Base-by-base conservation (phyloP, 768 basidiomycete species). In the Dictyophora rubrovolvata region DNA sequence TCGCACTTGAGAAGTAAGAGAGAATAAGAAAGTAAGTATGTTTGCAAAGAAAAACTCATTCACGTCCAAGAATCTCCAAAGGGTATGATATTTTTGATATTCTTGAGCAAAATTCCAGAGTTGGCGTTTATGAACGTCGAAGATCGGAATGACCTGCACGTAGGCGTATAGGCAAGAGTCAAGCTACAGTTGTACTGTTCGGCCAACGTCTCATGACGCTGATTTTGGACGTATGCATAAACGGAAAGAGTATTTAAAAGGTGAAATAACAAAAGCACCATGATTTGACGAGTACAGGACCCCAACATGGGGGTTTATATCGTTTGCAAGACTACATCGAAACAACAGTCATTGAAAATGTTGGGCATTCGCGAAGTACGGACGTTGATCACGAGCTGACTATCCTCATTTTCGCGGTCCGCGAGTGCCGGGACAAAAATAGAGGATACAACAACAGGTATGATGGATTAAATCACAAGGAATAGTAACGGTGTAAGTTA, bases 1-100 rank as follows among this genome's bases (percentile, higher is more conserved):
- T 59, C 7, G 57, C 57, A 48, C 46, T 48, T 16, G 6, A 17
- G 22, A 7, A 49, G 16, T 33, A 4, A 23, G 3, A n/a, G 17
- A 42, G 28, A 47, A 21, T 20, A 18, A 47, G 10, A 18, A 1
- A 46, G n/a, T 42, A 37, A 22, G 10, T 55, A 34, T 55, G 7
- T 28, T 28, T 33, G 11, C 17, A 2, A 6, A 53, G 16, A 17
- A 21, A 23, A 36, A 10, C 21, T 2, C 14, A 18, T 14, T 35
- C 10, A 49, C 35, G 57, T 52, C 49, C 57, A 50, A 52, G 49
- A 56, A 21, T 59, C 57, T n/a, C 56, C 56, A 51, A 51, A 59
- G 1, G 49, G 57, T 35, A 53, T 33, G n/a, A 59, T 46, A 48
- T 56, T 49, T 18, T 35, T 36, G 16, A 59, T 50, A 34, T 50